These are phyloP conservation scores for Fusarium succisae DNA, from an alignment of 2,329 filamentous ascomycete genomes.

Conservation along the genomic window DNA sequence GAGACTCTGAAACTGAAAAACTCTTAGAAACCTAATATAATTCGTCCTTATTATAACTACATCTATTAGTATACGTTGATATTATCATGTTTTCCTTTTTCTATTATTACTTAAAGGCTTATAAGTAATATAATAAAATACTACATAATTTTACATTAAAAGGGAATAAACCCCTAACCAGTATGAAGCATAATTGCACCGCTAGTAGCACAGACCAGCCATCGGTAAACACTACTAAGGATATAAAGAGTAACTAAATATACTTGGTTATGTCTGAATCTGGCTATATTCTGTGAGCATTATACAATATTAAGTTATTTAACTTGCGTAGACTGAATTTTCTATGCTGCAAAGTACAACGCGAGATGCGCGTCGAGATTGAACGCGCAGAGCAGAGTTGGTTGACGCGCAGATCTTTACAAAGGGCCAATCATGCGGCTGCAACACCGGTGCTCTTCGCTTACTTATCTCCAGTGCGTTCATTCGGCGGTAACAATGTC, in stretches of 20 bases:
- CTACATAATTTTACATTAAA: too few species aligned
- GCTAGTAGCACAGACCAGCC: too few species aligned
- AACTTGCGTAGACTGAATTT: neutral
- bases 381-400: neutral
- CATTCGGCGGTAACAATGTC: neutral
- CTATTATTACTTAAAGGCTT: too few species aligned
- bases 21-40: neutral
- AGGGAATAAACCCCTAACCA: too few species aligned
- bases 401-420: neutral
- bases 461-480: neutral
- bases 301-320: too few species aligned
- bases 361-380: too few species aligned
- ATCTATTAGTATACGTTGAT: accelerated
- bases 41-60: neutral
- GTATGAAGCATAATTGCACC: too few species aligned
- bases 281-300: accelerated
- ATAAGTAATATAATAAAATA: accelerated
- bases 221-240: neutral
- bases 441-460: neutral
- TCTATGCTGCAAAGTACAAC: neutral
- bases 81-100: accelerated
- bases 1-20: neutral
- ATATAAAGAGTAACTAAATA: accelerated
- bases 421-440: neutral
- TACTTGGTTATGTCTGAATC: accelerated